A percentile compares a stretch with the other conserved stretches of the same genome.
Evolutionary conservation across 495 filamentous ascomycete genomes (phyloP).

Genomic region (Podospora didyma): DNA sequence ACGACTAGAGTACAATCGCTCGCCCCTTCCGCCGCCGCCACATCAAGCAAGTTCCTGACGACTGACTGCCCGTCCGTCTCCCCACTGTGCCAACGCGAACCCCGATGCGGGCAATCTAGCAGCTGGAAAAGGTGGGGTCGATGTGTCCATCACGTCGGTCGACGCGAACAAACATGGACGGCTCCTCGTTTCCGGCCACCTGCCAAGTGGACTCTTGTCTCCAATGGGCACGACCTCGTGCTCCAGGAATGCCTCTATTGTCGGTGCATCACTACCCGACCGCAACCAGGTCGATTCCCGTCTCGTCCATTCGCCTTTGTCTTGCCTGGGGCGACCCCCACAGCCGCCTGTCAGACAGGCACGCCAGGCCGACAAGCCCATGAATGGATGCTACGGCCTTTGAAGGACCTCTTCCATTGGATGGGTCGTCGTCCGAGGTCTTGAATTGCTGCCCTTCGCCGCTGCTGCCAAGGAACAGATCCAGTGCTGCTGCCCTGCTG

Average conservation of each 20-base stretch:
- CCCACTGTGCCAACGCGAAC: neutral
- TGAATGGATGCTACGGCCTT: neutral
- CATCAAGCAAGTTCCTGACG: too few relatives aligned
- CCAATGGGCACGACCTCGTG: neutral
- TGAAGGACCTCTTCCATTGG: neutral
- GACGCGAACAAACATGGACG: neutral
- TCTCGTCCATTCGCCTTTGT: neutral
- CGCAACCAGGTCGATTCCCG: neutral
- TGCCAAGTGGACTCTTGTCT: neutral
- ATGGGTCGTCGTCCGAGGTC: neutral
- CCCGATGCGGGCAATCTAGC: neutral
- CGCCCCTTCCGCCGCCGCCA: too few relatives aligned
- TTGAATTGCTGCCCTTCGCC: too few relatives aligned
- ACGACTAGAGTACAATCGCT: too few relatives aligned
- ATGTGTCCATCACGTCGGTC: neutral
- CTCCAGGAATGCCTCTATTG: constrained; percentile 1
- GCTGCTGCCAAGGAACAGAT: neutral
- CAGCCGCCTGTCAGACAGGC: neutral
- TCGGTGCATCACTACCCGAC: constrained; percentile 19
- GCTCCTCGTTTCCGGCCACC: constrained; percentile 1
- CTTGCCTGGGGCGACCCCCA: neutral
- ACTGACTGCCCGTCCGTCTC: too few relatives aligned
- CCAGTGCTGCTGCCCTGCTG: neutral
- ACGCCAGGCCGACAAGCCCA: neutral
- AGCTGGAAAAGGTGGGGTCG: constrained; percentile 8